Conservation (phyloP, 2,329 filamentous ascomycete species). For the Fusarium mangiferae region DNA sequence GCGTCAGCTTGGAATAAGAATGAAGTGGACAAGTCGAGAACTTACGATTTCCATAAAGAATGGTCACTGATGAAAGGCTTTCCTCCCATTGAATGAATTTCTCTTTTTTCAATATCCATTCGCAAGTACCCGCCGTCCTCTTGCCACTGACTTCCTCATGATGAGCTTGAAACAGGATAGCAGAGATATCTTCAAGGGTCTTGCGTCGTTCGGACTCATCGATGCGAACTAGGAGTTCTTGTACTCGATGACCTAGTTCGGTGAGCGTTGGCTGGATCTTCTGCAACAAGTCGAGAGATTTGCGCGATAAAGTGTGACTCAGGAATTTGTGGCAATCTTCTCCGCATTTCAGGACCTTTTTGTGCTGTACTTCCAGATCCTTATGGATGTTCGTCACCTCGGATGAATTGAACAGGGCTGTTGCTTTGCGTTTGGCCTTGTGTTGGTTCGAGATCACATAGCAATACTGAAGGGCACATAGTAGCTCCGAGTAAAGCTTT, state of each 20-base stretch:
- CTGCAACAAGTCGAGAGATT: rapidly evolving
- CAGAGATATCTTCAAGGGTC: rapidly evolving
- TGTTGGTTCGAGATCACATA: rapidly evolving
- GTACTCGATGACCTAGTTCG: rapidly evolving
- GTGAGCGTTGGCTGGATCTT: rapidly evolving
- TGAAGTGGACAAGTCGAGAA: no score
- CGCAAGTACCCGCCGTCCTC: rapidly evolving
- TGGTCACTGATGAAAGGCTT: rapidly evolving
- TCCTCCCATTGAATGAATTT: rapidly evolving
- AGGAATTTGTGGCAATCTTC: rapidly evolving
- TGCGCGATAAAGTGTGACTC: rapidly evolving
- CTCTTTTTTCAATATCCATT: rapidly evolving
- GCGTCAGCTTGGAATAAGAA: no score
- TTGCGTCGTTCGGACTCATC: rapidly evolving
- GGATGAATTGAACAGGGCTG: rapidly evolving
- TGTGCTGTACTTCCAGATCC: rapidly evolving
- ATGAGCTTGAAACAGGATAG: rapidly evolving
- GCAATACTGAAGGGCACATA: rapidly evolving
- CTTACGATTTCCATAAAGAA: rapidly evolving
- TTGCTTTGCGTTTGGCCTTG: neutral
- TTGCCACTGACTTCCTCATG: rapidly evolving
- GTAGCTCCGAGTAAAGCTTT: rapidly evolving
- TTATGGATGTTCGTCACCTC: rapidly evolving
- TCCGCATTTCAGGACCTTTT: neutral
- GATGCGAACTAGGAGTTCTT: rapidly evolving